Conservation (phyloP, 2,329 filamentous ascomycete genomes). For the Fusarium agapanthi region DNA sequence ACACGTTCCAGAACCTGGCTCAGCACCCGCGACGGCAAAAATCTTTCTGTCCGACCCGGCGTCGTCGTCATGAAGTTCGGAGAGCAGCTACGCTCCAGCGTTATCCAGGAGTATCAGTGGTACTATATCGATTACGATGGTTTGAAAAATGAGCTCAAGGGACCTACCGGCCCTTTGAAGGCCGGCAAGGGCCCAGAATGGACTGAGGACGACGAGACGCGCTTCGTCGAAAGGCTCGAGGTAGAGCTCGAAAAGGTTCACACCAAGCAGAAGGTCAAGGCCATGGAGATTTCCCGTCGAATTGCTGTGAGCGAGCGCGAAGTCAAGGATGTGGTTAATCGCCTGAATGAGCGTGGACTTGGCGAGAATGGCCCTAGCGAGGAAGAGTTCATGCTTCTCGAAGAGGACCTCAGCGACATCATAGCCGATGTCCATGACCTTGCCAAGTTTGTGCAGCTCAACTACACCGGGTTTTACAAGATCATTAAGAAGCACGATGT, state of each 20-base stretch:
- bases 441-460: conserved; percentile 97
- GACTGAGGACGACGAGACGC: conserved; percentile 90
- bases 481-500: conserved; percentile 99
- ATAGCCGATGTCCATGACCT: conserved; percentile 98
- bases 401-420: conserved; percentile 95
- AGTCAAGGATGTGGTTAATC: conserved; percentile 84
- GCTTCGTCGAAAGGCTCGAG: conserved; percentile 88
- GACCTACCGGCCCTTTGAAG: conserved; percentile 63
- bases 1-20: conserved; percentile 54
- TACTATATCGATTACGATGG: conserved; percentile 99
- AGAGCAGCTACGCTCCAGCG: conserved; percentile 92
- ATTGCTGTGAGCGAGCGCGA: conserved; percentile 90
- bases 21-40: conserved; percentile 43
- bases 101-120: conserved; percentile 97
- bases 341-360: conserved; percentile 71
- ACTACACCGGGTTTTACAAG: conserved; percentile 99
- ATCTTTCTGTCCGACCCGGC: conserved; percentile 55
- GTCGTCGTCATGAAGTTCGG: conserved; percentile 83
- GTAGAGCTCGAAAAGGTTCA: conserved; percentile 96
- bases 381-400: conserved; percentile 92
- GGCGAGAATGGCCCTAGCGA: conserved; percentile 73
- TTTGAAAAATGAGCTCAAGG: conserved; percentile 87
- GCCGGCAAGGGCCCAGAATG: conserved; percentile 67
- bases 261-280: conserved; percentile 96
- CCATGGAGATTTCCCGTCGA: conserved; percentile 90